phyloP scores from a whole-genome alignment of 148 eudicot species.

The Polygonum maritimum region DNA sequence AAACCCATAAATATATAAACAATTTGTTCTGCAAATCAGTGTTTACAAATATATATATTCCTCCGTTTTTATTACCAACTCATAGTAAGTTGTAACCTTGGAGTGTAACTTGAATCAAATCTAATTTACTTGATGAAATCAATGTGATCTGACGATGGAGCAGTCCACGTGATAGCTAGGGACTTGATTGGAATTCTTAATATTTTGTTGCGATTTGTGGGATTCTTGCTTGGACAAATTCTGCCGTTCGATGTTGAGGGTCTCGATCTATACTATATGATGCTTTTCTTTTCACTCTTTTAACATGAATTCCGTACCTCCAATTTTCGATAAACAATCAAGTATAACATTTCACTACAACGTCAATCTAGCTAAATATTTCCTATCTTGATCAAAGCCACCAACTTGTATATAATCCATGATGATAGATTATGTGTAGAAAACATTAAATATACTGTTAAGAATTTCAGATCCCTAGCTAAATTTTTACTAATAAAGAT shows the following conservation, averaged over 20 bases:
- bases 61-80: not conserved
- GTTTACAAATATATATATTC: not conserved
- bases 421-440: no score
- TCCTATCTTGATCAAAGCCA: no score
- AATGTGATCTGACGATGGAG: not conserved
- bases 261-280: not conserved
- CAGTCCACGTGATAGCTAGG: not conserved
- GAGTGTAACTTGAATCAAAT: not conserved
- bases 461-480: not conserved
- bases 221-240: not conserved
- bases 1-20: no score
- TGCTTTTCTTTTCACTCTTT: not conserved
- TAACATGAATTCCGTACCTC: not conserved
- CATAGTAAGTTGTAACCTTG: not conserved
- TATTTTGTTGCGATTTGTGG: not conserved
- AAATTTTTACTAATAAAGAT: no score
- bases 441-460: no score
- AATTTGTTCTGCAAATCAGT: not conserved
- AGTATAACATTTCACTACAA: not conserved
- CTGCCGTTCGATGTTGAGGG: not conserved
- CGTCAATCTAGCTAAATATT: no score
- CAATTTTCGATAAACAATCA: not conserved
- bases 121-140: not conserved
- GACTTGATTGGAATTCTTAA: not conserved
- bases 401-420: no score